Percentiles rank a stretch among this genome's conserved stretches.
These are phyloP conservation scores for Tulasnella sp. DNA, from an alignment of 768 basidiomycete genomes.

Conservation along the genomic window DNA sequence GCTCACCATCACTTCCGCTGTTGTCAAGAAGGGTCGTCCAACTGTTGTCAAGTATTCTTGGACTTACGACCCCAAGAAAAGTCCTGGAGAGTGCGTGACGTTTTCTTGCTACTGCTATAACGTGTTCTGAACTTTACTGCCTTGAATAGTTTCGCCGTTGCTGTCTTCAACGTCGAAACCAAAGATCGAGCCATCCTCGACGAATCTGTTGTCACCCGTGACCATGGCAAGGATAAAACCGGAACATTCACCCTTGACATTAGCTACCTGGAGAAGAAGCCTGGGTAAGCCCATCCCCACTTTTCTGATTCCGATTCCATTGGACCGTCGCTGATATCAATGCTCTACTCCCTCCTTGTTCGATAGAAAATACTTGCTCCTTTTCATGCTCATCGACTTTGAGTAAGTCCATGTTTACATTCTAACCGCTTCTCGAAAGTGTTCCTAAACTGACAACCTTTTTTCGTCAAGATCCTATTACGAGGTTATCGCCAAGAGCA, in stretches of 20 bases:
- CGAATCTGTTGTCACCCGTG: not conserved
- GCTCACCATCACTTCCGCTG: not conserved
- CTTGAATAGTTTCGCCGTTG: not conserved
- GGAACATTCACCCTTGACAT: not conserved
- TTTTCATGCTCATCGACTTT: too few species aligned
- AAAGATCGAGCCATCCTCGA: not conserved
- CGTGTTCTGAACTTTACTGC: not conserved
- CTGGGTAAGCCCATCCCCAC: not conserved
- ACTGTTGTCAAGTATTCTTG: not conserved
- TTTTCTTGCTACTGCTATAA: not conserved
- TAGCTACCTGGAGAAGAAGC: not conserved
- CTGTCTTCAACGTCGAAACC: not conserved
- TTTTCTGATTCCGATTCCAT: too few species aligned
- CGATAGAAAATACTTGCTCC: too few species aligned
- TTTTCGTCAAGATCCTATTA: not conserved
- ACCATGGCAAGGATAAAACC: not conserved
- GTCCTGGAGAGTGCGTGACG: not conserved
- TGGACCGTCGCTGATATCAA: too few species aligned
- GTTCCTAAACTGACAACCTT: too few species aligned
- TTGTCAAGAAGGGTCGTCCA: not conserved
- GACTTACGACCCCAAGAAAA: not conserved
- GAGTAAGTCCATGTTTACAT: too few species aligned
- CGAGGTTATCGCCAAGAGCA: not conserved
- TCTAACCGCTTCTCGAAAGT: too few species aligned
- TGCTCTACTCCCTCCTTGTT: too few species aligned